Evolutionary conservation across 2,329 filamentous ascomycete genomes (phyloP), one percentile per base, ranked within the genome.

Genomic region (Trichothecium sympodiale): DNA sequence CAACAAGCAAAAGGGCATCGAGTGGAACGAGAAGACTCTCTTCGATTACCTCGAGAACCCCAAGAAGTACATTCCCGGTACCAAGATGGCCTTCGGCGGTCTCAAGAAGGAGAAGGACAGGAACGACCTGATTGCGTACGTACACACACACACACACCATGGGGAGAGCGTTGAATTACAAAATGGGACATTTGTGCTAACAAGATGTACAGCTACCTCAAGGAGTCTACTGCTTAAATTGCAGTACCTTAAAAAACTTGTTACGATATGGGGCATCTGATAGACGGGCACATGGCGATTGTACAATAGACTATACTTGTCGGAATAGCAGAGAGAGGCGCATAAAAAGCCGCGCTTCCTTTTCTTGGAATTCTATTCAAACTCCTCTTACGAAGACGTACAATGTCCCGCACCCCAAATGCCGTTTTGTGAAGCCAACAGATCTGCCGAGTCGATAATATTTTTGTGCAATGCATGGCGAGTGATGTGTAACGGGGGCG

Each of bases 1-100:
- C 77, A 98, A 98, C 84, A 96, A 96, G 83, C 70, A 82, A 59
- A 94, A 94, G 74, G 88, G 81, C 56, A 78, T 98, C 53, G 74
- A 67, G 54, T 98, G 91, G 91, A 68, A 86, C 51, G 79, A 94
- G 60, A 64, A 78, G 47, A 83, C 84, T 65, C 77, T 98, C 54
- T 96, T 94, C 69, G 76, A 80, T 50, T 98, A 98, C 80, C 88
- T 98, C 57, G 91, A 98, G 79, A 96, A 96, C 83, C 91, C 91
- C 71, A 98, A 98, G 83, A 96, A 96, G 78, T 98, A 88, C 80
- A 95, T 98, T 49, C 91, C 91, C 52, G 91, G 91, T 53, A 98
- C 91, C 72, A 98, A 96, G 86, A 98, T 98, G 91, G 91, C 91
- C 56, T 98, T 96, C 62, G 91, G 91, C 71, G 91, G 91, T 65